Evolutionary conservation across 441 rosid species (phyloP).

Genomic region (Mallotus repandus): DNA sequence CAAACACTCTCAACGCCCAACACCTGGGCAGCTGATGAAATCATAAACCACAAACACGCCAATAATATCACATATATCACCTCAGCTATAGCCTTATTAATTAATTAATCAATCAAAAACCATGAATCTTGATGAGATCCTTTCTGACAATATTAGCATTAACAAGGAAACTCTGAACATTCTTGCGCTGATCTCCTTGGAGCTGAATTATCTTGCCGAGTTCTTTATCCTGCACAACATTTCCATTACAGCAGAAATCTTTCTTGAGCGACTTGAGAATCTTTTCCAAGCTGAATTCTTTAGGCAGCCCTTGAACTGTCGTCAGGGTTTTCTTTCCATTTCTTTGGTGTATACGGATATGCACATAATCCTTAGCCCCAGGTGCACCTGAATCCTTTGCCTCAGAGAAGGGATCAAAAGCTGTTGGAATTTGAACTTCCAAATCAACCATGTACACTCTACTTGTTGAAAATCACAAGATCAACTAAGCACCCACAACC

Average conservation of each 20-base stretch:
- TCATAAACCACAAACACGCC: background rate
- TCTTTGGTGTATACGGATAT: constrained; percentile 81
- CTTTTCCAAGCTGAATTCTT: constrained; percentile 75
- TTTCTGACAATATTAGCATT: constrained; percentile 51
- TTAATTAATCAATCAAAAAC: constrained; percentile 48
- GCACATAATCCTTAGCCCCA: constrained; percentile 79
- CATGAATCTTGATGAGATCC: constrained; percentile 83
- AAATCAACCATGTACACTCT: constrained; percentile 71
- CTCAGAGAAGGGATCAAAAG: constrained; percentile 75
- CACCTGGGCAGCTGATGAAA: background rate
- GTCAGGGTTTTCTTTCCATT: constrained; percentile 94
- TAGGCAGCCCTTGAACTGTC: constrained; percentile 83
- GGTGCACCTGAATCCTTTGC: constrained; percentile 51
- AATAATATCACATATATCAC: background rate
- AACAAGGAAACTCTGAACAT: constrained; percentile 59
- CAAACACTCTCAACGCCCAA: too few relatives aligned
- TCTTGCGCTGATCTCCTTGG: constrained; percentile 88
- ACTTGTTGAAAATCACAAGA: constrained; percentile 15
- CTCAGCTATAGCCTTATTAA: background rate
- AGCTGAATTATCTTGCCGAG: constrained; percentile 80
- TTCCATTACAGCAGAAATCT: constrained; percentile 92
- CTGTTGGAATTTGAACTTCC: constrained; percentile 53
- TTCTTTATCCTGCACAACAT: constrained; percentile 83
- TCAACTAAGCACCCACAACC: too few relatives aligned
- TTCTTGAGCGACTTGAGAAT: constrained; percentile 87